Base-by-base conservation (phyloP, 306 rosid genomes). In the Quercus bicolor region DNA sequence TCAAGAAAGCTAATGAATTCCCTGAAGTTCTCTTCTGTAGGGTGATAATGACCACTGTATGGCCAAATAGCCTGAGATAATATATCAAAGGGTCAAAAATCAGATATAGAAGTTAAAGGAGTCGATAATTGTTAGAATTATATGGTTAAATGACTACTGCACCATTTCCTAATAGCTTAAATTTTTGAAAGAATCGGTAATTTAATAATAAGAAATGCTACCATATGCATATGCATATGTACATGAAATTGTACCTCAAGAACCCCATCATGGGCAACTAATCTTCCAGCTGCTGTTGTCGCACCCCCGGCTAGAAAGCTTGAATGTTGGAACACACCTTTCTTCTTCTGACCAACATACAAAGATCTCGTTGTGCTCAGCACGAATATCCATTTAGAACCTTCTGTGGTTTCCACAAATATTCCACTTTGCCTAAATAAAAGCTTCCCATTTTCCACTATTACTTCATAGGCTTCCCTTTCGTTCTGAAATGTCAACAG, bases 1-100 rank as follows among this genome's bases (percentile, higher is more conserved):
- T 79, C 86, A 56, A 94, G 96, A 84, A 90, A 94, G 90, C 89
- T 80, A 56, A 89, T 70, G 29, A 94, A 94, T 66, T 92, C 98
- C 73, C 59, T 87, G 87, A 94, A 94, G 84, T 94, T 90, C 78
- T 88, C 98, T 77, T 94, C 96, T 34, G 97, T 94, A 62, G 98
- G 98, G 80, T 76, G 98, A 84, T 94, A 94, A 79, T 94, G 98
- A 61, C 98, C 98, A 79, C 97, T 94, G 72, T 94, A 94, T 1
- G 98, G 98, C 98, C 98, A 94, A 78, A 94, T 92, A 48, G 97
- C 98, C 96, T 93, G 82, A 73, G 82, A 80, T 24, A 64, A 29
- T 64, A 29, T 2, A 14, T 59, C 20, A n/a, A 20, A 23, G 2
- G 4, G 29, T 26, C 13, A 10, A 60, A 60, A 64, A 48, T 48